Base-by-base conservation (phyloP, 345 rosid genomes). In the Kandelia obovata region DNA sequence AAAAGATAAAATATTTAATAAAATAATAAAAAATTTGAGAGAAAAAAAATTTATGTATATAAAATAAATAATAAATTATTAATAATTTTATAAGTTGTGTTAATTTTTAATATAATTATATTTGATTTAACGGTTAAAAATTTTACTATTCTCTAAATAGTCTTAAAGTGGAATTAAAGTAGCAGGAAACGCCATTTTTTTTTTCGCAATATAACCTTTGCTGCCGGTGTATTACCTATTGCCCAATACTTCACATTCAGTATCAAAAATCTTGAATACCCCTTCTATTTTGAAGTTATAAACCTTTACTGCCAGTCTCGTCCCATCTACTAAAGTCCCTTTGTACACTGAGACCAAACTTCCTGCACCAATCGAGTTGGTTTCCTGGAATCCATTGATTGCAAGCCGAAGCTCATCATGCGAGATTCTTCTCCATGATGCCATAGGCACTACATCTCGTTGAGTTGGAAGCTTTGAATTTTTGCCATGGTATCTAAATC, bases 401-500 rank as follows among this genome's bases (percentile, higher is more conserved):
- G 73, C 73, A 1, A 7, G 51, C 13, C 17, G 2, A 51, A 75
- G 31, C n/a, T 75, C 70, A 2, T 31, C 56, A 9, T 61, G 47
- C 13, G 72, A 66, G 32, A 66, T 61, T 65, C 67, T 70, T 52
- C 47, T 52, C 60, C 39, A 46, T 21, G 67, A 52, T 59, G 61
- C 58, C 16, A 52, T 17, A 8, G 31, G 32, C n/a, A 19, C 23
- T 5, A 47, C 2, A 25, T 1, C 58, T 9, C 13, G 25, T 31
- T 31, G 31, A 25, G 5, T 26, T 27, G 16, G 20, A 19, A 16
- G 0, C 2, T 30, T 23, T 5, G 13, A 2, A 11, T 43, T 57
- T 10, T 23, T 58, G 23, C 52, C 68, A 1, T 32, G 30, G 27
- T 35, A 35, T 35, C 39, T 35, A 35, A 17, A 28, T 64, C 58